Evolutionary conservation across 179 eudicot genomes (phyloP).

Genomic region (Silene coronaria): DNA sequence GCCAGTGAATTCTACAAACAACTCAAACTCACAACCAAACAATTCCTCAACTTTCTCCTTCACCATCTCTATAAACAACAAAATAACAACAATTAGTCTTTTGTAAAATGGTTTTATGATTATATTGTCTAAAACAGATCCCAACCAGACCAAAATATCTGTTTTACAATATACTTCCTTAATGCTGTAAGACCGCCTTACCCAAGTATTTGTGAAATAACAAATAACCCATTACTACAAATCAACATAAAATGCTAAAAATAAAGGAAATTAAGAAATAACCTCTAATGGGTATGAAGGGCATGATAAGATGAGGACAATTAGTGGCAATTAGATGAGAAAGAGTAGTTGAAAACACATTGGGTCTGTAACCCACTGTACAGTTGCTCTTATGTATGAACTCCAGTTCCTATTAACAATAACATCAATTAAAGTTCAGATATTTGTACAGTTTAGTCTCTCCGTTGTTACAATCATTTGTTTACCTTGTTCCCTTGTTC

Average conservation of each 20-base stretch:
- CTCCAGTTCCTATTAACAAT: slow-evolving; percentile 54
- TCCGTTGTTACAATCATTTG: too few species aligned
- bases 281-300: slow-evolving; percentile 77
- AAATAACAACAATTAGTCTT: neutral
- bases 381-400: slow-evolving; percentile 86
- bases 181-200: too few species aligned
- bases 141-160: too few species aligned
- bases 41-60: slow-evolving; percentile 79
- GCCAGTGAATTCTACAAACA: slow-evolving; percentile 87
- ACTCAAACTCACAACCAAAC: slow-evolving; percentile 76
- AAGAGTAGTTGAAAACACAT: slow-evolving; percentile 89
- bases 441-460: neutral
- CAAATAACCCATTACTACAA: slow-evolving; percentile 8
- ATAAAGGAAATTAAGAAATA: neutral
- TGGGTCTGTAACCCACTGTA: slow-evolving; percentile 83
- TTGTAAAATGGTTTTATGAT: too few species aligned
- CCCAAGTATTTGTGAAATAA: too few species aligned
- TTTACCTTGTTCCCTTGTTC: too few species aligned
- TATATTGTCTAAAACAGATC: too few species aligned
- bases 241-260: neutral
- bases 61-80: slow-evolving; percentile 50
- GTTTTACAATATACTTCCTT: too few species aligned
- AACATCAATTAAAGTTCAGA: neutral
- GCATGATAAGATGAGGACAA: slow-evolving; percentile 66
- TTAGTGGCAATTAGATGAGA: slow-evolving; percentile 92